Base-by-base conservation (phyloP, 495 filamentous ascomycete genomes). In the Diplogelasinospora grovesii region DNA sequence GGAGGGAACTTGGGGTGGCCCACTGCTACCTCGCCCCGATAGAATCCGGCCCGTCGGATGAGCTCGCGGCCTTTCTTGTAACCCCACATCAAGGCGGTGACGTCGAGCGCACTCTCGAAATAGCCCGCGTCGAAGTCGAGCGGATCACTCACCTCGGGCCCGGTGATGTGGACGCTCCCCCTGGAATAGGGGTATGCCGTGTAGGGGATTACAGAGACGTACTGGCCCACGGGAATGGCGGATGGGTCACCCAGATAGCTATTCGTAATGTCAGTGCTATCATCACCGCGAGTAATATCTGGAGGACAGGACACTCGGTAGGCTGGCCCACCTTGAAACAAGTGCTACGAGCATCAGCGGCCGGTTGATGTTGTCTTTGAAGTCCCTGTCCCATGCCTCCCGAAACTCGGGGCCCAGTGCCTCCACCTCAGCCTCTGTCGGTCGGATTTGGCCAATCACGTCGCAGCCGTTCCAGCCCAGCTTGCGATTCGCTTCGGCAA, bases 31-130 rank as follows among this genome's bases (percentile, higher is more conserved):
- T 80, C 75, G 22, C 78, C 78, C 4, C 64, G 59, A 45, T 69
- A 79, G 34, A 62, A 55, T 3, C 53, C 45, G 48, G 73, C 69
- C 0, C 75, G 68, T 0, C 78, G 65, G 16, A 66, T 53, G 43
- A 81, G 69, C 43, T 81, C 77, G 10, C 74, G 67, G 11, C 56
- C 53, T 40, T 63, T 60, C 52, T 79, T 79, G 57, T 79, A 78
- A 10, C 53, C 47, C 71, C 69, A 75, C 6, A 66, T 16, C n/a
- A 63, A 60, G 48, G 53, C 60, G 49, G 65, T 67, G 26, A 70
- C 13, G 30, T 70, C 64, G 26, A 72, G 41, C 8, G 27, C 51
- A 26, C 69, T 64, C 11, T 52, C 59, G n/a, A 75, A 58, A 46
- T 69, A 72, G 15, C 63, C 63, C 1, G 58, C 39, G 18, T 67